These are phyloP conservation scores for Blastocystis sp. DNA, from an alignment of 352 stramenopile species.

Conservation along the genomic window DNA sequence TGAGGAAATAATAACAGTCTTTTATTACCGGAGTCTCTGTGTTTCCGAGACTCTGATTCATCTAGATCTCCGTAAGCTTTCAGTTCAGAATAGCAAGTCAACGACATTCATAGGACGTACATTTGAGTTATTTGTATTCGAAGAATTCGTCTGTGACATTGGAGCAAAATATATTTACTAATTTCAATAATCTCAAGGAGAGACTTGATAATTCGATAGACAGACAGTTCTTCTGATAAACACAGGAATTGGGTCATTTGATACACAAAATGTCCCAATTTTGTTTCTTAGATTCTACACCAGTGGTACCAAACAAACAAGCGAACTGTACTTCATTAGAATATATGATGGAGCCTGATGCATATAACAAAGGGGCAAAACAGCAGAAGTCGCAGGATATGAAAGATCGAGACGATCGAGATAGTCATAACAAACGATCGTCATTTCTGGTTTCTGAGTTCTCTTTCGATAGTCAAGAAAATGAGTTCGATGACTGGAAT, in stretches of 20 bases:
- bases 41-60: neutral
- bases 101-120: neutral
- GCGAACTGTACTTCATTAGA: neutral
- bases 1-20: constrained; percentile 49
- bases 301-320: neutral
- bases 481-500: neutral
- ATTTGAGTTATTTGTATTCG: neutral
- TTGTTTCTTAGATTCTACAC: neutral
- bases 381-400: neutral
- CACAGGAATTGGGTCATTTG: neutral
- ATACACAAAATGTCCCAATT: neutral
- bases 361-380: neutral
- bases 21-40: neutral
- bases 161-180: neutral
- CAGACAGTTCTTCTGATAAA: neutral
- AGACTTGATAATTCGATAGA: no score
- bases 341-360: neutral
- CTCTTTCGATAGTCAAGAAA: neutral
- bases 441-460: constrained; percentile 5
- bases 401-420: neutral
- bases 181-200: no score
- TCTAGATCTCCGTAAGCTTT: neutral
- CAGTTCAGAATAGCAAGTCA: neutral
- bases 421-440: constrained; percentile 32
- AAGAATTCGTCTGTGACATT: neutral